Evolutionary conservation across 495 filamentous ascomycete genomes (phyloP).

Genomic region (Daldinia grandis): DNA sequence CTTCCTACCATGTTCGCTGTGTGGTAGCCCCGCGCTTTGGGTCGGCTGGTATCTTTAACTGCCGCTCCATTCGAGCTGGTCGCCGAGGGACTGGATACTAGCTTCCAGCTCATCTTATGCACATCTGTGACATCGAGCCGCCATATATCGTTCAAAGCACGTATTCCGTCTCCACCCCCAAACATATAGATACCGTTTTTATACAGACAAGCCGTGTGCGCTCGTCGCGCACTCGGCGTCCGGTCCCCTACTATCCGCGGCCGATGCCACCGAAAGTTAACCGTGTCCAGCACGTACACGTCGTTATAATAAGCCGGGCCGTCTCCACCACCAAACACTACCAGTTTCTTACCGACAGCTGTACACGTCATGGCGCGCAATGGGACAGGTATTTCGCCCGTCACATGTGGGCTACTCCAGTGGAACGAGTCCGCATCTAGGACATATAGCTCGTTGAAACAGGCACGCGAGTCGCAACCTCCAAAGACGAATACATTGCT

Average conservation of each 20-base stretch:
- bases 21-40: constrained; percentile 71
- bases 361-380: constrained; percentile 73
- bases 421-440: constrained; percentile 71
- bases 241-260: constrained; percentile 63
- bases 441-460: constrained; percentile 72
- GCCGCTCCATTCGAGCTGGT: constrained; percentile 27
- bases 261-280: constrained; percentile 67
- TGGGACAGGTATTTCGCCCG: constrained; percentile 67
- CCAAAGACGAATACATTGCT: constrained; percentile 71
- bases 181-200: constrained; percentile 74
- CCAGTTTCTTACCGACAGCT: constrained; percentile 70
- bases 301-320: constrained; percentile 74
- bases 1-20: constrained; percentile 74
- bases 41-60: constrained; percentile 47
- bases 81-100: constrained; percentile 57
- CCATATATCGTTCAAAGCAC: constrained; percentile 73
- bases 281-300: constrained; percentile 71
- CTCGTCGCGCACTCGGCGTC: constrained; percentile 63
- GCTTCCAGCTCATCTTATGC: constrained; percentile 69
- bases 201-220: constrained; percentile 72
- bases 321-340: constrained; percentile 72
- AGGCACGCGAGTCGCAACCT: constrained; percentile 69
- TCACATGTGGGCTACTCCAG: constrained; percentile 66
- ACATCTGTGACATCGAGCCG: constrained; percentile 69
- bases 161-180: constrained; percentile 70